Percentiles rank a stretch among this genome's conserved stretches.
Evolutionary conservation across 2,329 filamentous ascomycete species (phyloP).

Genomic region (Dothideomycetes sp.): DNA sequence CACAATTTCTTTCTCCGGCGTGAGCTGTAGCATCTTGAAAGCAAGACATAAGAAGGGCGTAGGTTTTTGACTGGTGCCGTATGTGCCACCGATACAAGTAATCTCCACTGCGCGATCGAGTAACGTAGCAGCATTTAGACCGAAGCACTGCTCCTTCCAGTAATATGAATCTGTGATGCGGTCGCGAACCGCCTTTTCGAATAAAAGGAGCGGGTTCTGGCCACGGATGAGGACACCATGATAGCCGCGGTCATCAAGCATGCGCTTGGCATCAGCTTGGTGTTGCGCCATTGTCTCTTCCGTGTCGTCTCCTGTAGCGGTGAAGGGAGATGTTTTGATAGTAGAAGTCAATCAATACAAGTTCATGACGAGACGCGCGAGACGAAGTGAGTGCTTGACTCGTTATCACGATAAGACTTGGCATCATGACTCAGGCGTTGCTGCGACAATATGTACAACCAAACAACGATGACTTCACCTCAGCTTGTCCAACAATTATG

Average conservation of each 20-base stretch:
- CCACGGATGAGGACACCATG: constrained; percentile 67
- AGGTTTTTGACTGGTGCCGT: constrained; percentile 72
- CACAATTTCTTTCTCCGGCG: constrained; percentile 67
- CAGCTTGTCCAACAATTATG: no score
- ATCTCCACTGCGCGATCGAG: constrained; percentile 85
- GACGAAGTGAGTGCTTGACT: no score
- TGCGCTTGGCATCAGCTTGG: constrained; percentile 62
- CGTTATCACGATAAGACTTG: no score
- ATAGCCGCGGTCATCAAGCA: constrained; percentile 87
- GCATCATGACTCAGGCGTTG: constrained; percentile 7
- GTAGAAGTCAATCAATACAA: no score
- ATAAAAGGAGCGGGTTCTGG: constrained; percentile 86
- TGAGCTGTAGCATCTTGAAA: constrained; percentile 87
- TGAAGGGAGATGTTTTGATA: no score
- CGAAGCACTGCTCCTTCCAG: constrained; percentile 98
- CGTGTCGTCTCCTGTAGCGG: no score
- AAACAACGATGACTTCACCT: constrained; percentile 9
- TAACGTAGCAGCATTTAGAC: constrained; percentile 68
- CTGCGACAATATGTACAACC: constrained; percentile 4
- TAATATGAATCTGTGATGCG: constrained; percentile 93
- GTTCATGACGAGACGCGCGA: no score
- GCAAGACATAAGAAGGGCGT: constrained; percentile 88
- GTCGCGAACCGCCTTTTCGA: constrained; percentile 92
- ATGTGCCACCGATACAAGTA: constrained; percentile 75
- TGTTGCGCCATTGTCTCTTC: constrained; percentile 39